Conservation (phyloP, 768 basidiomycete genomes). For the Collybia nuda region DNA sequence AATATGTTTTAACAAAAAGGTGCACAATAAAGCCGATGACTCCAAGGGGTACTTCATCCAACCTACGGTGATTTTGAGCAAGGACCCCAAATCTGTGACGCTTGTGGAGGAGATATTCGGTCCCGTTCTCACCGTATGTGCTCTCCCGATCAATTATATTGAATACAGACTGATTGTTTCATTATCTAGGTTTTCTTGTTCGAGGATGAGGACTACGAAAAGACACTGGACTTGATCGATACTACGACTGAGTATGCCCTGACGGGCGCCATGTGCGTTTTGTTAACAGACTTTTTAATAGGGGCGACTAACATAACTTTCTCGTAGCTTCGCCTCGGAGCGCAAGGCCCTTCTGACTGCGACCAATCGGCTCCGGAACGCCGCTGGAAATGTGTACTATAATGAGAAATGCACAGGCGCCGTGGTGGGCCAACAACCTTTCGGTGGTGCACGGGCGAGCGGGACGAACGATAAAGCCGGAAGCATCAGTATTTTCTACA, state of each 20-base stretch:
- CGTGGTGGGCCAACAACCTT: constrained; percentile 98
- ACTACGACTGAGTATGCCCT: constrained; percentile 84
- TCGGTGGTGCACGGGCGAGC: constrained; percentile 89
- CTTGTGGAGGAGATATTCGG: constrained; percentile 98
- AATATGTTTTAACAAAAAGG: not conserved
- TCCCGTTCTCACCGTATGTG: constrained; percentile 84
- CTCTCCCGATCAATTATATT: not conserved
- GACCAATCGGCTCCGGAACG: constrained; percentile 80
- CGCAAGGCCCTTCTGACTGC: constrained; percentile 79
- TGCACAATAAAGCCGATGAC: constrained; percentile 59
- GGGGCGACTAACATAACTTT: constrained; percentile 1
- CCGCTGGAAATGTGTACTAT: constrained; percentile 96
- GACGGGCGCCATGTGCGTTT: constrained; percentile 88
- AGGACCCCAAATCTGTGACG: constrained; percentile 85
- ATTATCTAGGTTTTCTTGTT: constrained; percentile 74
- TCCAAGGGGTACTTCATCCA: constrained; percentile 92
- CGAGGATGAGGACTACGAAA: constrained; percentile 82
- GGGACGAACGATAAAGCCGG: constrained; percentile 99
- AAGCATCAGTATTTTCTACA: constrained; percentile 66
- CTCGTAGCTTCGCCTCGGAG: constrained; percentile 73
- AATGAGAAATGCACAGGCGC: constrained; percentile 98
- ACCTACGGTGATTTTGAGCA: constrained; percentile 92
- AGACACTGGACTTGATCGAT: constrained; percentile 87
- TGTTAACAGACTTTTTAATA: not conserved
- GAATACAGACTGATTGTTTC: constrained; percentile 2